A percentile compares a stretch with the other conserved stretches of the same genome.
These are phyloP conservation scores for Vigna nakashimae DNA, from an alignment of 306 rosid species.

Conservation along the genomic window DNA sequence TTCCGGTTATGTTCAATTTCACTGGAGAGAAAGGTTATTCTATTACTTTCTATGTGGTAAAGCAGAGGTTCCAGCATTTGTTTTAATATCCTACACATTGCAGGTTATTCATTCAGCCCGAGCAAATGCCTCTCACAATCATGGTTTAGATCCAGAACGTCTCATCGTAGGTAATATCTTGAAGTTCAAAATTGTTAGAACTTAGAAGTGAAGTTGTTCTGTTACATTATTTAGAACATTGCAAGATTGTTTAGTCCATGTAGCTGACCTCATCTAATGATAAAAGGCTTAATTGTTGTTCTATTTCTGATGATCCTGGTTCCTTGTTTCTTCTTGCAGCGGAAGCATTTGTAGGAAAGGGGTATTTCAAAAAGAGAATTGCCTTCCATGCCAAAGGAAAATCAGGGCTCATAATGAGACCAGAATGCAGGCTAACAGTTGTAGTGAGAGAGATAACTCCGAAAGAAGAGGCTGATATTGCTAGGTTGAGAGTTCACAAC, in stretches of 20 bases:
- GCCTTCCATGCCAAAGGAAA: conserved; percentile 61
- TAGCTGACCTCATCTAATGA: background rate
- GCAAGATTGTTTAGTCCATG: background rate
- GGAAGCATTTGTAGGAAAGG: conserved; percentile 93
- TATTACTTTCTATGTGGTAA: conserved; percentile 24
- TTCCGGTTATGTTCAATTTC: conserved; percentile 28
- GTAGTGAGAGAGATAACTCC: conserved; percentile 87
- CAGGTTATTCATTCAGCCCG: conserved; percentile 93
- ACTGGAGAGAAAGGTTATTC: conserved; percentile 1
- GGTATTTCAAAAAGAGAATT: conserved; percentile 60
- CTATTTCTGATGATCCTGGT: conserved; percentile 32
- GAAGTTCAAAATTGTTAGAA: conserved; percentile 16
- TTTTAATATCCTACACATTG: conserved; percentile 32
- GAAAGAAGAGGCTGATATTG: conserved; percentile 88
- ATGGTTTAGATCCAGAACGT: conserved; percentile 83
- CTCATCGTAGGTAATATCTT: conserved; percentile 79
- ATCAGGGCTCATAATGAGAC: conserved; percentile 58
- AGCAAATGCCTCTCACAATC: conserved; percentile 94
- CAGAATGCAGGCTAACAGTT: conserved; percentile 85
- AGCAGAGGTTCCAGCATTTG: background rate
- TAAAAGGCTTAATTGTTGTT: background rate
- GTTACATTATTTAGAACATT: background rate
- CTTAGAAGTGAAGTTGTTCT: conserved; percentile 30
- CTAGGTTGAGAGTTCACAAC: conserved; percentile 79
- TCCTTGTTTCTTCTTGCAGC: conserved; percentile 55